Conservation (phyloP, 441 rosid genomes). For the Adansonia madagascariensis region DNA sequence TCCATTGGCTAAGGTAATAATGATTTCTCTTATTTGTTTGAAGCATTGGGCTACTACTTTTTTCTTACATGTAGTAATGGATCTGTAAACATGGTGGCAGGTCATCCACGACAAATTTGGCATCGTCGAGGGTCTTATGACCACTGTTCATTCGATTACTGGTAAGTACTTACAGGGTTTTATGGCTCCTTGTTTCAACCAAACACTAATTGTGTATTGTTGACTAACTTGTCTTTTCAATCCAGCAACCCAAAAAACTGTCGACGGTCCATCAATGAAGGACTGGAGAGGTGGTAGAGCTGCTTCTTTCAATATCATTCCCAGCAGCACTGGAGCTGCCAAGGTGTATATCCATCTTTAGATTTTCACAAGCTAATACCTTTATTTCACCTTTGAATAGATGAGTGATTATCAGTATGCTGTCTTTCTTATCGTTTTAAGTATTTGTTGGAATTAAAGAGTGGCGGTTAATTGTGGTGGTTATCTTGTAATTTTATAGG, state of each 20-base stretch:
- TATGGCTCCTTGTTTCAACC: background rate
- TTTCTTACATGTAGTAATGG: background rate
- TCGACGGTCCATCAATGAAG: conserved; percentile 87
- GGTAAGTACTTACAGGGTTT: conserved; percentile 35
- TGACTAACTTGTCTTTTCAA: conserved; percentile 17
- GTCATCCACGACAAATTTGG: conserved; percentile 68
- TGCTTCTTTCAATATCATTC: conserved; percentile 91
- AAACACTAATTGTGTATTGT: background rate
- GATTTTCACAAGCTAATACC: background rate
- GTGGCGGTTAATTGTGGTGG: background rate
- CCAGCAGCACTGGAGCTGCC: conserved; percentile 87
- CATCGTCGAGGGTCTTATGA: conserved; percentile 80
- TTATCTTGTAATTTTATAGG: conserved; percentile 39
- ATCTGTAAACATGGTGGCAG: conserved; percentile 32
- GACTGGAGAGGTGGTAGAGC: conserved; percentile 99
- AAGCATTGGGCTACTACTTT: background rate
- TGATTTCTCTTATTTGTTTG: background rate
- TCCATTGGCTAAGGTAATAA: conserved; percentile 75
- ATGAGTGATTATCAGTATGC: background rate
- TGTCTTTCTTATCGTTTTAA: background rate
- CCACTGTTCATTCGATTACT: conserved; percentile 74
- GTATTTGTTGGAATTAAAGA: background rate
- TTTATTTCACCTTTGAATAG: background rate
- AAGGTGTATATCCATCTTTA: conserved; percentile 46
- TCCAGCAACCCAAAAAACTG: conserved; percentile 71